Percentiles rank a stretch among this genome's conserved stretches.
phyloP scores from a whole-genome alignment of 768 basidiomycete species.

The Pisolithus orientalis region DNA sequence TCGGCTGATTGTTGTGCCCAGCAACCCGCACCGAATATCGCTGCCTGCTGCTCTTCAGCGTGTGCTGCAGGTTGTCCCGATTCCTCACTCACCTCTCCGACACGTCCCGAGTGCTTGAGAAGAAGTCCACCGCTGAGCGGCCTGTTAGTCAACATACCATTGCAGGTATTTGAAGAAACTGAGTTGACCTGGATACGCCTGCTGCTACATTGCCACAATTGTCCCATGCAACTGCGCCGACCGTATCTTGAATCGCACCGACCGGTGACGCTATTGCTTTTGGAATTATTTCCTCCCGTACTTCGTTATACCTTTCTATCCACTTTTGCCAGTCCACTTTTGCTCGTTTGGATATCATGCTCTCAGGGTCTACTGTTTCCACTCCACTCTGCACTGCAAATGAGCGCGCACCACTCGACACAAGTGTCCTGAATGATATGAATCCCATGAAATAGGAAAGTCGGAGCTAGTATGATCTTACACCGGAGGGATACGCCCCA shows the following conservation, averaged over 20 bases:
- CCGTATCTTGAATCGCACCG: conserved; percentile 63
- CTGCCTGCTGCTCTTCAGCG: conserved; percentile 40
- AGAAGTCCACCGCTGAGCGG: conserved; percentile 65
- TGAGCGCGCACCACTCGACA: conserved; percentile 49
- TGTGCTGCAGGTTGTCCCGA: not conserved
- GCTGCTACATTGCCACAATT: conserved; percentile 43
- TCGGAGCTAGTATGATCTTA: conserved; percentile 16
- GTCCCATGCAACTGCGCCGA: conserved; percentile 67
- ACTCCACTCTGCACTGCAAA: conserved; percentile 40
- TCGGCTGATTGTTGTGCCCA: conserved; percentile 47
- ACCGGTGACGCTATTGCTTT: conserved; percentile 7
- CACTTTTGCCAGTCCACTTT: conserved; percentile 53
- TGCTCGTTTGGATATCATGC: conserved; percentile 47
- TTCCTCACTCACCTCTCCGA: conserved; percentile 58
- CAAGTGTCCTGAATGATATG: conserved; percentile 44
- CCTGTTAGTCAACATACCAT: too few relatives aligned
- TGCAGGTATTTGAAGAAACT: not conserved
- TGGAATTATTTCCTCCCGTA: not conserved
- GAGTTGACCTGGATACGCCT: conserved; percentile 64
- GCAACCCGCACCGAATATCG: conserved; percentile 68
- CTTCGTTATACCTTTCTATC: conserved; percentile 38
- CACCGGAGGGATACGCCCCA: conserved; percentile 71
- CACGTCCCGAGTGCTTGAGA: conserved; percentile 64
- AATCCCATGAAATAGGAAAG: not conserved
- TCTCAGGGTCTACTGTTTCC: conserved; percentile 34